Evolutionary conservation across 306 rosid species (phyloP).

Genomic region (Calophaca sinica): DNA sequence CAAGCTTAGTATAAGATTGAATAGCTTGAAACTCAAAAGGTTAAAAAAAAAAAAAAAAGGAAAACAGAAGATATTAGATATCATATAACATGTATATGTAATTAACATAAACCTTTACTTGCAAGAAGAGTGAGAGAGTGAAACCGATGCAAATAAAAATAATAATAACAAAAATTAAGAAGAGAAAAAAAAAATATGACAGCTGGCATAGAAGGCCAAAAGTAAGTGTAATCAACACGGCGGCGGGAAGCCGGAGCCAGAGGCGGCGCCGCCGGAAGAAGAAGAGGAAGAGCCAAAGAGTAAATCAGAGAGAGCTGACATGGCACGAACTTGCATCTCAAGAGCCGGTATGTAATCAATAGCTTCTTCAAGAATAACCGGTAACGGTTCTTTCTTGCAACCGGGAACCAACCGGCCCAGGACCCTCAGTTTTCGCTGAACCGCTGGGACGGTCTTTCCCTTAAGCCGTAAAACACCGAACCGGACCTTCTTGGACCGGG

Average conservation of each 20-base stretch:
- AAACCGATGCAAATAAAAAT: slow-evolving; percentile 5
- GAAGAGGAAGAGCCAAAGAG: slow-evolving; percentile 55
- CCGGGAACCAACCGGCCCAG: slow-evolving; percentile 95
- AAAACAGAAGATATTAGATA: not conserved
- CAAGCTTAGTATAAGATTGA: slow-evolving; percentile 17
- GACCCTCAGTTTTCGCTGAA: slow-evolving; percentile 74
- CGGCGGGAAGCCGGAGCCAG: slow-evolving; percentile 53
- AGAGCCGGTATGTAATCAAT: slow-evolving; percentile 89
- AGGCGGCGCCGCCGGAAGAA: slow-evolving; percentile 15
- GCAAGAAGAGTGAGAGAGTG: slow-evolving; percentile 10
- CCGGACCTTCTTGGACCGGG: slow-evolving; percentile 61
- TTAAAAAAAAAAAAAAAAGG: not conserved
- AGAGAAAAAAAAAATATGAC: not conserved
- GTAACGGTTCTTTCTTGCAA: slow-evolving; percentile 81
- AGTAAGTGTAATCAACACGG: slow-evolving; percentile 50
- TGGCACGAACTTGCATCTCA: slow-evolving; percentile 96
- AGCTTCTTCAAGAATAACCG: slow-evolving; percentile 87
- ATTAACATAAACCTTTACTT: slow-evolving; percentile 55
- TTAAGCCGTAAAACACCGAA: slow-evolving; percentile 71
- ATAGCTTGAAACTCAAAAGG: not conserved
- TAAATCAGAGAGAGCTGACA: slow-evolving; percentile 74
- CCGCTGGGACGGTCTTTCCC: slow-evolving; percentile 76
- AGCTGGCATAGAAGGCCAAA: slow-evolving; percentile 43
- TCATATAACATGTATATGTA: slow-evolving; percentile 40
- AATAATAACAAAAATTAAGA: not conserved